Evolutionary conservation across 345 rosid species (phyloP).

Genomic region (Corchorus capsularis): DNA sequence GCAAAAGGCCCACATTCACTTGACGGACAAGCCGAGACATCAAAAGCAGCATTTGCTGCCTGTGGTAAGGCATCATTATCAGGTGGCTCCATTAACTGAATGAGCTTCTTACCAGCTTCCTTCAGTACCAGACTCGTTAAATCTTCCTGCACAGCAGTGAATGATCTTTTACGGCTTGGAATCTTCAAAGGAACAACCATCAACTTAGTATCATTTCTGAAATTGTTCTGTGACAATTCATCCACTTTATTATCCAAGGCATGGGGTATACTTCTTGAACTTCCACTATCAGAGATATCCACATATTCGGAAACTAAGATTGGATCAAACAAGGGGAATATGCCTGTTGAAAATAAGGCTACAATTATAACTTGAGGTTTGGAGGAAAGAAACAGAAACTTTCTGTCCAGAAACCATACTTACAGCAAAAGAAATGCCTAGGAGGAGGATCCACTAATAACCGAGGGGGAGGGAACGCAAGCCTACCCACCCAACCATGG

Average conservation of each 20-base stretch:
- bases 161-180: slow-evolving; percentile 9
- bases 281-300: neutral
- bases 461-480: slow-evolving; percentile 14
- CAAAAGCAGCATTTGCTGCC: neutral
- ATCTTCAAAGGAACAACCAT: neutral
- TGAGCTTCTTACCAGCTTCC: neutral
- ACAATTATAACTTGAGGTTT: neutral
- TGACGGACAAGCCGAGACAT: neutral
- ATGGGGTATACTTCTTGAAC: neutral
- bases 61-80: neutral
- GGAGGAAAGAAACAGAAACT: neutral
- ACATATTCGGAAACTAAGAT: neutral
- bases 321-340: slow-evolving; percentile 3
- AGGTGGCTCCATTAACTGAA: neutral
- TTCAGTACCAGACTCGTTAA: neutral
- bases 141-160: slow-evolving; percentile 1
- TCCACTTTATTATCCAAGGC: neutral
- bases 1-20: neutral
- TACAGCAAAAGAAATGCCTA: slow-evolving; percentile 11
- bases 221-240: neutral
- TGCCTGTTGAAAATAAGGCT: neutral
- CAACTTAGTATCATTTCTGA: neutral
- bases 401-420: neutral
- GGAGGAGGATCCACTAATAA: slow-evolving; percentile 4
- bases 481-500: slow-evolving; percentile 11